phyloP scores from a whole-genome alignment of 2,329 filamentous ascomycete genomes.

The Xylariaceae sp. region DNA sequence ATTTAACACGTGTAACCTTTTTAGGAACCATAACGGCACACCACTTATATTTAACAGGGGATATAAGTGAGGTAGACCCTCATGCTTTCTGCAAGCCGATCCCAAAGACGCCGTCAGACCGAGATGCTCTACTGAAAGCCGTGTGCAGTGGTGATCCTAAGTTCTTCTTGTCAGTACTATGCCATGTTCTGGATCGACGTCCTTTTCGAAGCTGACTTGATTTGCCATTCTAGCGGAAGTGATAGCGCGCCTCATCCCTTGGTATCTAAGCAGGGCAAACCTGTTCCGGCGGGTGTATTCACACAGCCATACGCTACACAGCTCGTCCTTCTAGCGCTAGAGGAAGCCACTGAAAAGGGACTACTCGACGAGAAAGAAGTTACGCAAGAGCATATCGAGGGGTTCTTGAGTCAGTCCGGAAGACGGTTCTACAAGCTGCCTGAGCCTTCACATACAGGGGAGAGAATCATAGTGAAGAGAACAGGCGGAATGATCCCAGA shows the following conservation, averaged over 20 bases:
- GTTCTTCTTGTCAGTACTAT: constrained; percentile 57
- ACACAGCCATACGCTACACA: constrained; percentile 66
- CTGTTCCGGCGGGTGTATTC: constrained; percentile 75
- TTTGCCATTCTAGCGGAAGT: constrained; percentile 50
- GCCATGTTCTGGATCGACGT: neutral
- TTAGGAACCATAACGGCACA: constrained; percentile 82
- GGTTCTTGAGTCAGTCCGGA: constrained; percentile 61
- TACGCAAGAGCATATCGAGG: constrained; percentile 60
- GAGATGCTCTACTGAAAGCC: constrained; percentile 59
- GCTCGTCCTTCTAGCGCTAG: constrained; percentile 67
- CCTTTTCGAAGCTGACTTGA: constrained; percentile 14
- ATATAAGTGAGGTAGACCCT: constrained; percentile 68
- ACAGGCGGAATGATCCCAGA: constrained; percentile 54
- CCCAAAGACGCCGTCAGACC: constrained; percentile 73
- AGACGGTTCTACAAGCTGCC: constrained; percentile 60
- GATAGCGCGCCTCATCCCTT: constrained; percentile 71
- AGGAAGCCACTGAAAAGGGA: constrained; percentile 64
- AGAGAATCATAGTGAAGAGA: constrained; percentile 63
- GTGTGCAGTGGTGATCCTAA: constrained; percentile 54
- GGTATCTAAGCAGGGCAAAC: constrained; percentile 57
- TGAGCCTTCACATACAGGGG: constrained; percentile 52
- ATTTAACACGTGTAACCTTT: neutral
- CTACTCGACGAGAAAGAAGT: constrained; percentile 59
- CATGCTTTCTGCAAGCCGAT: constrained; percentile 81
- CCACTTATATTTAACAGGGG: constrained; percentile 80